Conservation (phyloP, 768 basidiomycete species). For the Aureoboletus auriporus region DNA sequence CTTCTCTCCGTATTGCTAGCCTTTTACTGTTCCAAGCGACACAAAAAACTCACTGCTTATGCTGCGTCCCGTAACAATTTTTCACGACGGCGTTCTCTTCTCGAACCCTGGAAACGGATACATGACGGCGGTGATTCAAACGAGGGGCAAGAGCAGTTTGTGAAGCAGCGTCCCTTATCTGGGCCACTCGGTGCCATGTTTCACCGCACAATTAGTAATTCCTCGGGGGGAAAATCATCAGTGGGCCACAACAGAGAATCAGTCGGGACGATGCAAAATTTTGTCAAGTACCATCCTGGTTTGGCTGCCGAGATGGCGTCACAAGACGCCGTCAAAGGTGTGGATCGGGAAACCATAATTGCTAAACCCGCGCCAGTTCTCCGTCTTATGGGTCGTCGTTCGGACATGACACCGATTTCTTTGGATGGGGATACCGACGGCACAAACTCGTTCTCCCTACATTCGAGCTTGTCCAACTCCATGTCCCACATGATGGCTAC, state of each 20-base stretch:
- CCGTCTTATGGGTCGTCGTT: conserved; percentile 41
- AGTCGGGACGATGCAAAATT: conserved; percentile 35
- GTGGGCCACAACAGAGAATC: conserved; percentile 35
- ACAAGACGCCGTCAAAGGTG: conserved; percentile 19
- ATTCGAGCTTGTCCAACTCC: conserved; percentile 38
- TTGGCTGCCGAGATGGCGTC: conserved; percentile 51
- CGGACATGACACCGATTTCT: conserved; percentile 38
- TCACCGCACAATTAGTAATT: conserved; percentile 51
- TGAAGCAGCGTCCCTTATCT: conserved; percentile 37
- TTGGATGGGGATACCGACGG: conserved; percentile 50
- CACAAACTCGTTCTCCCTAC: conserved; percentile 48
- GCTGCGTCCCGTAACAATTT: conserved; percentile 39
- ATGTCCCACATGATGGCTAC: conserved; percentile 45
- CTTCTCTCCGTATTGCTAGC: conserved; percentile 47
- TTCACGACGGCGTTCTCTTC: conserved; percentile 39
- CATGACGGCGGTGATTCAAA: conserved; percentile 46
- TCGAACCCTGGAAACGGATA: conserved; percentile 57
- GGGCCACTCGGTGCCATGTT: conserved; percentile 59
- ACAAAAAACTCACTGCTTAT: conserved; percentile 17
- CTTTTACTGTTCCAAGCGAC: conserved; percentile 49
- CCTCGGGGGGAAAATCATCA: conserved; percentile 44
- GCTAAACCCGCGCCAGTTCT: conserved; percentile 33
- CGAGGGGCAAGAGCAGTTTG: conserved; percentile 39
- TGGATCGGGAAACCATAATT: conserved; percentile 13
- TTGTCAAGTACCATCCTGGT: conserved; percentile 55